Evolutionary conservation across 2,329 filamentous ascomycete genomes (phyloP), one percentile per base, ranked within the genome.

Genomic region (Coniochaeta hoffmannii): DNA sequence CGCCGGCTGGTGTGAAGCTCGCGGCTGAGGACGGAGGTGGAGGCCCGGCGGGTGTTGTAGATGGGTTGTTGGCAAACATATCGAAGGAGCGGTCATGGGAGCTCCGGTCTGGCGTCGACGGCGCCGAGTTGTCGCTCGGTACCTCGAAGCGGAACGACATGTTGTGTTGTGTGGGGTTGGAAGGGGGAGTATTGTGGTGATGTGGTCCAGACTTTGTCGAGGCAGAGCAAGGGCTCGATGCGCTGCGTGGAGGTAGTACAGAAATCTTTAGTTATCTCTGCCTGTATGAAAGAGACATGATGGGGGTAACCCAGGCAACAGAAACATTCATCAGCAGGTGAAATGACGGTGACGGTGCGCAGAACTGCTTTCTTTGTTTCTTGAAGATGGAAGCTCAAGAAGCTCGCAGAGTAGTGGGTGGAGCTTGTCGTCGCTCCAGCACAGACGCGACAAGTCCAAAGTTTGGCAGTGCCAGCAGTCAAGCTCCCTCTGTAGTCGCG

Each of bases 1-100:
- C 79, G 55, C 81, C 81, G 15, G 74, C 72, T 1, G 80, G 79
- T 1, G 80, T 82, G 67, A 82, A 82, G 44, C 78, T 81, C 4
- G 75, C 74, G 9, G 74, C 73, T 8, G 78, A 78, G 28, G 80
- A 79, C 14, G 49, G 49, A 1, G 75, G 76, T 10, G 79, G 77
- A 28, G 75, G 74, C 0, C 74, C 79, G 17, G 74, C 75, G 5
- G 80, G 79, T 1, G 80, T 82, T 2, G 77, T 81, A 35, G 79
- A 77, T 7, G 78, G 77, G 52, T 73, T 69, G 9, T 76, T 71
- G 57, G 67, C 73, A 36, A 73, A 72, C 49, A 35, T 67, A 68
- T 51, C 28, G 31, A 51, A 51, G 19, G 67, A 65, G 30, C 61
- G 61, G 54, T 63, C 65, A 53, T 65, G 66, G 31, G 67, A 67